Evolutionary conservation across 139 green algal species (phyloP).

Genomic region (Coelastrella sp.): DNA sequence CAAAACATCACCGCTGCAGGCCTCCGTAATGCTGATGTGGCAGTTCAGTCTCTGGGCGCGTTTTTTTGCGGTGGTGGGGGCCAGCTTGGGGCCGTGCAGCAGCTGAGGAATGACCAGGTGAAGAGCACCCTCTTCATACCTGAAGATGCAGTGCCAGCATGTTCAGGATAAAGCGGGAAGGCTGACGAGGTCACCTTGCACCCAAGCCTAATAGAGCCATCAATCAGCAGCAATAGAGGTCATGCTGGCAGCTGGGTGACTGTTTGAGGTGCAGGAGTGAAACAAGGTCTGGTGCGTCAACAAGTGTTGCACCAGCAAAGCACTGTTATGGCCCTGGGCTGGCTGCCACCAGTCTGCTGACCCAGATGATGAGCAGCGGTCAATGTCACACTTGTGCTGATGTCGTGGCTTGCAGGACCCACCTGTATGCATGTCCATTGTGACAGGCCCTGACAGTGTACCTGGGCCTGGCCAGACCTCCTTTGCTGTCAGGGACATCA

Average conservation of each 20-base stretch:
- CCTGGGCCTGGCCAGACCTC: not conserved
- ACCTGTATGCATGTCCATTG: not conserved
- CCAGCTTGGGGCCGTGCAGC: constrained; percentile 8
- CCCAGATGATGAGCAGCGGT: not conserved
- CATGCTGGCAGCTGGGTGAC: no score
- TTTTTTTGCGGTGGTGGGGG: not conserved
- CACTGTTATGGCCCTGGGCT: not conserved
- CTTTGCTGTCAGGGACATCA: not conserved
- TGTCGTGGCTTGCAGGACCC: not conserved
- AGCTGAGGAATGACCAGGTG: constrained; percentile 22
- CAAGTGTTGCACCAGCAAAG: not conserved
- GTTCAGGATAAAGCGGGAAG: no score
- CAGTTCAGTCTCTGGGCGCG: not conserved
- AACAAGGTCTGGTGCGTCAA: not conserved
- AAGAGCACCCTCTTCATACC: constrained; percentile 17
- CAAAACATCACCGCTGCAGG: not conserved
- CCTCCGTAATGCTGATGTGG: not conserved
- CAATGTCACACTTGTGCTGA: not conserved
- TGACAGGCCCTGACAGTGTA: constrained; percentile 4
- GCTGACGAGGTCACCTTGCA: not conserved
- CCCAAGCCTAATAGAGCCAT: not conserved
- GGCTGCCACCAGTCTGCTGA: not conserved
- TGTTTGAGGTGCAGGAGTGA: no score
- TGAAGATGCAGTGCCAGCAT: not conserved
- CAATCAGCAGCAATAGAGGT: no score